A percentile compares a stretch with the other conserved stretches of the same genome.
These are phyloP conservation scores for Buxus sempervirens DNA, from an alignment of 164 flowering plant genomes.

Conservation along the genomic window DNA sequence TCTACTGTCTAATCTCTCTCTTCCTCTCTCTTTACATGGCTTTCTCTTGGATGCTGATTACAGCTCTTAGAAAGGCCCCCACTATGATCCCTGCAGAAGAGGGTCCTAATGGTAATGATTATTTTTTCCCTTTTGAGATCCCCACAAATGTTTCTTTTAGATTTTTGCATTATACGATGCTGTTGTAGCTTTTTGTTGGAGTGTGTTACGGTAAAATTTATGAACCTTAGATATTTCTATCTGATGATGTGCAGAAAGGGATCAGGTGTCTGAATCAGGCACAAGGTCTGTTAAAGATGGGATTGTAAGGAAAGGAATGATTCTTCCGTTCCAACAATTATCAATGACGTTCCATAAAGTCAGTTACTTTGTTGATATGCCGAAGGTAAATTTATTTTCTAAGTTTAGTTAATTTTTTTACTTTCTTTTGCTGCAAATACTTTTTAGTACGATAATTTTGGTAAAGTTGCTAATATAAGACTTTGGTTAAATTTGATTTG, in stretches of 20 bases:
- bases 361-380: conserved; percentile 89
- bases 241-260: conserved; percentile 24
- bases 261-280: conserved; percentile 5
- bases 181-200: not conserved
- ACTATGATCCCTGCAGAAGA: conserved; percentile 32
- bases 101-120: conserved; percentile 24
- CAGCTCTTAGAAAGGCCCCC: conserved; percentile 59
- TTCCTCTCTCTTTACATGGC: not conserved
- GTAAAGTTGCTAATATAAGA: too few species aligned
- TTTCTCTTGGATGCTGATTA: not conserved
- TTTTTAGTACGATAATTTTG: too few species aligned
- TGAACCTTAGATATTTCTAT: too few species aligned
- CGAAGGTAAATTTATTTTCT: conserved; percentile 46
- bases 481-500: too few species aligned
- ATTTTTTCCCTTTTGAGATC: conserved; percentile 3
- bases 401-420: not conserved
- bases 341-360: conserved; percentile 82
- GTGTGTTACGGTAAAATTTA: not conserved
- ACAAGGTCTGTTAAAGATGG: conserved; percentile 15
- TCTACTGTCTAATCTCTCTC: not conserved
- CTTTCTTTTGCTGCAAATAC: not conserved
- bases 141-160: not conserved
- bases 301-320: conserved; percentile 64
- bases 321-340: conserved; percentile 82
- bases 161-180: not conserved